A percentile compares a stretch with the other conserved stretches of the same genome.
Evolutionary conservation across 495 filamentous ascomycete genomes (phyloP).

Genomic region (Xylaria nigripes): DNA sequence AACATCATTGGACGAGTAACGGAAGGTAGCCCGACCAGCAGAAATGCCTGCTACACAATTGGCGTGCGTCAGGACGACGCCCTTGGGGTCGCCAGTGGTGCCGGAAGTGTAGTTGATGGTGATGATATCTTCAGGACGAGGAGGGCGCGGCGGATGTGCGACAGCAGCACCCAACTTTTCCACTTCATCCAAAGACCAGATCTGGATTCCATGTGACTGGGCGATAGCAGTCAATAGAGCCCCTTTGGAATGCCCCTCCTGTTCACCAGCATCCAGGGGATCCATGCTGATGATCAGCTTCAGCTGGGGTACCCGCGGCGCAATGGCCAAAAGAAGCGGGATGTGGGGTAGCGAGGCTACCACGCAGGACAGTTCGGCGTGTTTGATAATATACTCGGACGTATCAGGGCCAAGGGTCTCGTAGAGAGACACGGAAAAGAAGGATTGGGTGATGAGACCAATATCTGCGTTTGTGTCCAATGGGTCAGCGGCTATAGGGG

Average conservation of each 20-base stretch:
- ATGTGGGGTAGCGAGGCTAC: slow-evolving; percentile 78
- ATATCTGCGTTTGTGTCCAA: slow-evolving; percentile 65
- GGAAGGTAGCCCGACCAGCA: slow-evolving; percentile 44
- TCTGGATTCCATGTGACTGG: slow-evolving; percentile 58
- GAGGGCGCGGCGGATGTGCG: slow-evolving; percentile 58
- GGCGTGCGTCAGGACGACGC: slow-evolving; percentile 76
- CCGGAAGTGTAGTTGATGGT: slow-evolving; percentile 99
- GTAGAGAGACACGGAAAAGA: slow-evolving; percentile 91
- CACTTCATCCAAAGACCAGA: slow-evolving; percentile 66
- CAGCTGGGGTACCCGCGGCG: slow-evolving; percentile 63
- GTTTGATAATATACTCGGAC: slow-evolving; percentile 92
- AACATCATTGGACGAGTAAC: slow-evolving; percentile 46
- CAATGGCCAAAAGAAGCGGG: slow-evolving; percentile 76
- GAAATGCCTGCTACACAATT: slow-evolving; percentile 70
- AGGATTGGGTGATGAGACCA: slow-evolving; percentile 77
- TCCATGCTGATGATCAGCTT: slow-evolving; percentile 89
- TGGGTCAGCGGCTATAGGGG: slow-evolving; percentile 7
- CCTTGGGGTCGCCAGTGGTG: slow-evolving; percentile 91
- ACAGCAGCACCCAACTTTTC: slow-evolving; percentile 68
- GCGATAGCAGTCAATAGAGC: slow-evolving; percentile 69
- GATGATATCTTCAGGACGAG: slow-evolving; percentile 65
- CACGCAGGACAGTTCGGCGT: slow-evolving; percentile 67
- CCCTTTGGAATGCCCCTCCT: slow-evolving; percentile 66
- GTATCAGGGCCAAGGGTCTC: slow-evolving; percentile 87
- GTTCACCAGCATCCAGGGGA: slow-evolving; percentile 74